Base-by-base conservation (phyloP, 805 yeast genomes). In the Millerago galiae region DNA sequence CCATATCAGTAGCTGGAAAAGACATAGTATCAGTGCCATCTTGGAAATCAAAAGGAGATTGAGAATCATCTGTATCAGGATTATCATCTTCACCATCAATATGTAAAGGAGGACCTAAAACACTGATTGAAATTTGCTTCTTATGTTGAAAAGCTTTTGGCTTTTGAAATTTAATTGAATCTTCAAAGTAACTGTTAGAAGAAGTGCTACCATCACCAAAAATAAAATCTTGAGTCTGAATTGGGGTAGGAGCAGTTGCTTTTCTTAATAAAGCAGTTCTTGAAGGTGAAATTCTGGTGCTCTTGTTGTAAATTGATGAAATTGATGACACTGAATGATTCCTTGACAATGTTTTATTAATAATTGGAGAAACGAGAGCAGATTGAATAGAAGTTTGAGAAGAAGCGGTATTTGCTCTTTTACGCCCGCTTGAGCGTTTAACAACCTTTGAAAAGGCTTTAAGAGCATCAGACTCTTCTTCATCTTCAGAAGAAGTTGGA, bases 341-440 rank as follows among this genome's bases (percentile, higher is more conserved):
- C 18, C 60, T 36, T 1, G 56, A 39, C 11, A 53, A 27, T 2
- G 37, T 14, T 16, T 35, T 41, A 3, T 34, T n/a, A 12, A 30
- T 28, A 8, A 38, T 27, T 11, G 51, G 43, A 13, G 46, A 39
- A 11, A n/a, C 17, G 16, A 38, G 14, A 18, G 35, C 24, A 13
- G 38, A 46, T 35, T 25, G 38, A 14, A 25, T 43, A 4, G 50
- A 54, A 25, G 40, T 43, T 16, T 45, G 37, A 3, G 61, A 57
- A 5, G 50, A 43, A 4, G 37, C 47, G 2, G 61, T 57, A 35
- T 54, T 53, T 9, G 61, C 58, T 34, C 61, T 47, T 34, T 55
- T 55, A 6, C 60, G 47, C 14, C 52, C 42, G n/a, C 35, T 32
- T 8, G 38, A 35, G 18, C 42, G 45, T 28, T 45, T 44, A 8